Evolutionary conservation across 2,329 filamentous ascomycete genomes (phyloP), one percentile per base, ranked within the genome.

Genomic region (Curvularia verruculosa): DNA sequence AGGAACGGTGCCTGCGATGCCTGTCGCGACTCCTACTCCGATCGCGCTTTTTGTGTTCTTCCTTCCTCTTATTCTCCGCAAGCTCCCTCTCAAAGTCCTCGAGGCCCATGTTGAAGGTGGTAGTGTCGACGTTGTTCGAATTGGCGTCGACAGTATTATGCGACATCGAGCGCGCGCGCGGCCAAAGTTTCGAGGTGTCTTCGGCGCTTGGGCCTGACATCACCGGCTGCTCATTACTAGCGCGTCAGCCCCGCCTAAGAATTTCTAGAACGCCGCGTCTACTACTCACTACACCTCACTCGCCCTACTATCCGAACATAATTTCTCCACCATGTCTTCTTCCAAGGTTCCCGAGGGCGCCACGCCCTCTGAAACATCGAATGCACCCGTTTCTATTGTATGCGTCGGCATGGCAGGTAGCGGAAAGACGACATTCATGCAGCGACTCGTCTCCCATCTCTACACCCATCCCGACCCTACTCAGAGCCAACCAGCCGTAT

Each of bases 371-470:
- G 43, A 54, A 10, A 51, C 48, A 40, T 57, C 65, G 3, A 50
- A 64, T 26, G 48, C 65, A 1, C 90, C 92, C 39, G 88, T 91
- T 44, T 86, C 91, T 60, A 88, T 99, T 58, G 92, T 98, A 70
- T 97, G 93, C 77, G 88, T 99, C 47, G 95, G 95, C 82, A 98
- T 98, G 94, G 95, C 95, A 70, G 94, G 95, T 69, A 96, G 92
- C 15, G 95, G 95, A 71, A 99, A 99, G 82, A 99, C 95, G n/a
- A 99, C 96, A 0, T 99, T 99, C 75, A 98, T 99, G 94, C 94
- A 98, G 76, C 88, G 95, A 71, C 95, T 99, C 71, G 97, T 97
- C 77, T 89, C 94, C 0, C 85, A 99, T 75, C 87, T 99, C 3
- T 94, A 98, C 74, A 85, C 85, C 5, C 85, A 93, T 70, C 86